phyloP scores from a whole-genome alignment of 2,329 filamentous ascomycete species.

The Pyricularia sp. region DNA sequence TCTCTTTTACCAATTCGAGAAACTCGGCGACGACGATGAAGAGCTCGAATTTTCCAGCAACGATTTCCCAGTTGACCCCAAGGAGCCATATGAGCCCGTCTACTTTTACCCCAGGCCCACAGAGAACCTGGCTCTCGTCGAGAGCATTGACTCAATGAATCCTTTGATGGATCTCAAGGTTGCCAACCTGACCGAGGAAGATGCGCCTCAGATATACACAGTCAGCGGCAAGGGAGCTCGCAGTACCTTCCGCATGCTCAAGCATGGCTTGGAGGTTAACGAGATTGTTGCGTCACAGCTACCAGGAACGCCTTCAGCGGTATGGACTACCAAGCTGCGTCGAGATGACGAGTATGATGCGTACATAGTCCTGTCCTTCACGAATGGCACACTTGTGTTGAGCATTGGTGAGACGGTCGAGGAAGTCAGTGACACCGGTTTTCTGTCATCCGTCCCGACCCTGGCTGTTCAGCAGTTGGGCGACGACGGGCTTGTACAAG shows the following conservation, averaged over 20 bases:
- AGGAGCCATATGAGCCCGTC: constrained; percentile 57
- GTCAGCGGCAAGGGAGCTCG: constrained; percentile 79
- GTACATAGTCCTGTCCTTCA: constrained; percentile 90
- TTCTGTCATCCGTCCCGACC: constrained; percentile 77
- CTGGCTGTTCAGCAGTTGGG: constrained; percentile 89
- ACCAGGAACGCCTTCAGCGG: constrained; percentile 74
- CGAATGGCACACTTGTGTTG: constrained; percentile 78
- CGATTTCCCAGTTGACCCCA: constrained; percentile 63
- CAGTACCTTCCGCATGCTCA: constrained; percentile 81
- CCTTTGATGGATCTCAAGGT: constrained; percentile 86
- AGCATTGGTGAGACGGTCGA: constrained; percentile 96
- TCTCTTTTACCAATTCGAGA: constrained; percentile 93
- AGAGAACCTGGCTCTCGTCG: constrained; percentile 73
- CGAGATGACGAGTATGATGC: constrained; percentile 76
- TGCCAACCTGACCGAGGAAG: constrained; percentile 78
- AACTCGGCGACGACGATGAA: constrained; percentile 88
- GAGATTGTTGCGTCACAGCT: constrained; percentile 93
- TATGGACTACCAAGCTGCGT: constrained; percentile 89
- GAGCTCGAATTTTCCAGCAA: constrained; percentile 79
- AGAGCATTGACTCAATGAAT: constrained; percentile 79
- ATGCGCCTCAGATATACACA: constrained; percentile 92
- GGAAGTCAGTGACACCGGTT: constrained; percentile 86
- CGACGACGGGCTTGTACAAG: constrained; percentile 82
- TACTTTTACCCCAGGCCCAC: constrained; percentile 74
- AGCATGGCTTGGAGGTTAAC: constrained; percentile 84